Evolutionary conservation across 177 flowering plant genomes (phyloP).

Genomic region (Tripterygium wilfordii): DNA sequence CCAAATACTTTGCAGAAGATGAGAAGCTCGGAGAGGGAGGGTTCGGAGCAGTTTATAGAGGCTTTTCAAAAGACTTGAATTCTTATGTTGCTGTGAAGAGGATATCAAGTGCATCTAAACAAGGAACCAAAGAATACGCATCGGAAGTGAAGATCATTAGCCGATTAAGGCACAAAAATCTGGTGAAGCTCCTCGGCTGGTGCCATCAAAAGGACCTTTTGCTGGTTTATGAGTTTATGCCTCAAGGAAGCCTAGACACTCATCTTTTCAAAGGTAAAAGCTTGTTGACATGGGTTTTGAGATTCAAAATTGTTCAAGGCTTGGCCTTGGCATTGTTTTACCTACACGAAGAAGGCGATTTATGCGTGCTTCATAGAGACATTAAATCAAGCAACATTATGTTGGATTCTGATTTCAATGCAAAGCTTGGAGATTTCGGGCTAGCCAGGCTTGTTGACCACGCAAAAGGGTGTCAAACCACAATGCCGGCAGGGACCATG

Average conservation of each 20-base stretch:
- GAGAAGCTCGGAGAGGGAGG: constrained; percentile 20
- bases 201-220: too few species aligned
- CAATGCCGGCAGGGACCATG: too few species aligned
- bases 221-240: too few species aligned
- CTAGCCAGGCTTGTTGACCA: too few species aligned
- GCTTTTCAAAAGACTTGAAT: constrained; percentile 6
- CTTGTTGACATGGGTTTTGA: too few species aligned
- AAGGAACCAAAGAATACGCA: constrained; percentile 15
- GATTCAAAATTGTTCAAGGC: too few species aligned
- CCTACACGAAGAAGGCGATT: too few species aligned
- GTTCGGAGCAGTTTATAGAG: constrained; percentile 22
- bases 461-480: too few species aligned
- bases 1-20: constrained; percentile 7
- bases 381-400: not conserved
- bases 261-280: not conserved
- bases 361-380: not conserved
- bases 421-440: not conserved
- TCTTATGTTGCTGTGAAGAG: constrained; percentile 15
- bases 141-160: constrained; percentile 17
- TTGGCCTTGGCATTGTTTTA: too few species aligned
- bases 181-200: constrained; percentile 28
- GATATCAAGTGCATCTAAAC: constrained; percentile 11
- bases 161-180: constrained; percentile 13
- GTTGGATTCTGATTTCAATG: not conserved
- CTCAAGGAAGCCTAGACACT: not conserved